Base-by-base conservation (phyloP, 2,329 filamentous ascomycete species). In the Exophiala aquamarina region DNA sequence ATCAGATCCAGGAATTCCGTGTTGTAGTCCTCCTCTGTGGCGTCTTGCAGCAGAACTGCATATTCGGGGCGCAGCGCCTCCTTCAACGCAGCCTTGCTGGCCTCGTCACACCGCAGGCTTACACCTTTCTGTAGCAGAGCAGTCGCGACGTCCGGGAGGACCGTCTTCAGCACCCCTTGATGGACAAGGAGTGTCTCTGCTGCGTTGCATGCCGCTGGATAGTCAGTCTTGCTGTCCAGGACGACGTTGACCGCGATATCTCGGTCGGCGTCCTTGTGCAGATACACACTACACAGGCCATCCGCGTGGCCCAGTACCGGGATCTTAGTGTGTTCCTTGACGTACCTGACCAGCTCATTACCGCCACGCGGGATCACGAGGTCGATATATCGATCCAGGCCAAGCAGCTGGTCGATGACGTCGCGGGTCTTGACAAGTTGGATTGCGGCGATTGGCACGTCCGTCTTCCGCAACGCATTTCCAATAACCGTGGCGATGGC, bases 261-360 rank as follows among this genome's bases (percentile, higher is more conserved):
- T 31, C 76, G 69, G 59, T 94, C 85, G 38, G 88, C 91, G 48
- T 89, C 87, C 9, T 77, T 75, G 61, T 93, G 87, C 41, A 98
- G 77, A 68, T 93, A 98, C 54, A 89, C 82, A 53, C 83, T 81
- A 72, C 93, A 98, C 48, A 97, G 78, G 28, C 93, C 93, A 66
- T 98, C 93, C 18, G 93, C 93, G 66, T 98, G 93, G 53, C 93
- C 93, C 18, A 98, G 82, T 1, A 98, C 93, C 2, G 93, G 93
- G 59, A 98, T 97, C 63, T 89, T 89, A 42, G 93, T 96, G 55
- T 86, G 86, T 35, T 83, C 79, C 70, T 97, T 96, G 69, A 96
- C 89, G 68, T 89, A 89, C 48, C 87, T 80, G 32, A 96, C 91
- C 7, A 96, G 81, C 44, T 95, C 89, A 68, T 95, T 95, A 44